phyloP scores from a whole-genome alignment of 2,329 filamentous ascomycete species.

The Amauroascus verrucosus region DNA sequence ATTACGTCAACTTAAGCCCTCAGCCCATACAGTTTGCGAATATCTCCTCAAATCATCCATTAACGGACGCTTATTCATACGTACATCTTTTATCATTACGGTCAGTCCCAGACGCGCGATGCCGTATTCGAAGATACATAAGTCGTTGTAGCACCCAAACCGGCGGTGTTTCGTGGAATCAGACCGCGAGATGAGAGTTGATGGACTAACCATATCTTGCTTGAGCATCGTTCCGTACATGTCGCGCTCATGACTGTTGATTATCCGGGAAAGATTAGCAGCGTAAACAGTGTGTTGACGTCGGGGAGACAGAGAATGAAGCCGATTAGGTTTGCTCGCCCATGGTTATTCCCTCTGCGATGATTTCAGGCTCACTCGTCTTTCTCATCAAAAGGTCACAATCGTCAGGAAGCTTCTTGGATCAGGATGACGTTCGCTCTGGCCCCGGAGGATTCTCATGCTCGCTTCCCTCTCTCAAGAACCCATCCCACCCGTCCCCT shows the following conservation, averaged over 20 bases:
- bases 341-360: not conserved
- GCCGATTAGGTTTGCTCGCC: slow-evolving; percentile 9
- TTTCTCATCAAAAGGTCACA: slow-evolving; percentile 5
- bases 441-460: slow-evolving; percentile 3
- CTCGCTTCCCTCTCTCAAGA: not conserved
- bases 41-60: not conserved
- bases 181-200: not conserved
- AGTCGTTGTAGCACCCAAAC: slow-evolving; percentile 3
- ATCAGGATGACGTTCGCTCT: slow-evolving; percentile 7
- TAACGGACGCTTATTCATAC: not conserved
- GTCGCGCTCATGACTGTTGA: slow-evolving; percentile 5
- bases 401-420: slow-evolving; percentile 6
- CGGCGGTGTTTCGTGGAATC: not conserved
- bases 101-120: not conserved
- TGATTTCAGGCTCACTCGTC: not conserved
- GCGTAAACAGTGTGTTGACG: not conserved
- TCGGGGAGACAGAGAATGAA: slow-evolving; percentile 2
- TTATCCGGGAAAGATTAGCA: not conserved
- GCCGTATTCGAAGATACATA: slow-evolving; percentile 3
- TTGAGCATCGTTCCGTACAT: not conserved
- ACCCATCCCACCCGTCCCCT: not conserved
- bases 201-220: not conserved
- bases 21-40: slow-evolving; percentile 5
- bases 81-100: not conserved
- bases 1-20: slow-evolving; percentile 7